Percentiles rank a stretch among this genome's conserved stretches.
These are phyloP conservation scores for Lactarius indigo DNA, from an alignment of 768 basidiomycete genomes.

Conservation along the genomic window DNA sequence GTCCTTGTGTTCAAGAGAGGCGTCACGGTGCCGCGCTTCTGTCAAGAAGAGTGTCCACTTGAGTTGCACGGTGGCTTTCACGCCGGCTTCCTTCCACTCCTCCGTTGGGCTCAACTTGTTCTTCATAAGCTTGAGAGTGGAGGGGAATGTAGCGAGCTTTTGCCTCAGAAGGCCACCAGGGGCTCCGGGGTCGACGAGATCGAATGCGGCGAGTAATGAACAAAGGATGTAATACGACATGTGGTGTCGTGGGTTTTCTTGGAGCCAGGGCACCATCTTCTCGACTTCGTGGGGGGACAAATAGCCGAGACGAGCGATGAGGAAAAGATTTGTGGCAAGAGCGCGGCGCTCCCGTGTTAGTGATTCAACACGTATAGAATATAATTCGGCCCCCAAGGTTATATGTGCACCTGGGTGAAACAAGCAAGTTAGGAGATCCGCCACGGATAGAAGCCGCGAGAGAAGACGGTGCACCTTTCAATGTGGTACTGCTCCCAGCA, in stretches of 20 bases:
- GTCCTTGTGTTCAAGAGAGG: constrained; percentile 55
- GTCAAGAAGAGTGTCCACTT: constrained; percentile 88
- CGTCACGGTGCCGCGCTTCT: constrained; percentile 65
- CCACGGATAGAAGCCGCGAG: neutral
- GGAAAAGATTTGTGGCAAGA: constrained; percentile 59
- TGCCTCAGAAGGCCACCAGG: constrained; percentile 44
- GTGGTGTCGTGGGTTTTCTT: constrained; percentile 58
- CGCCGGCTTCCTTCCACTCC: constrained; percentile 64
- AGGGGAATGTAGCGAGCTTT: constrained; percentile 43
- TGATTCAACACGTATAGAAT: constrained; percentile 66
- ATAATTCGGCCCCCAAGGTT: constrained; percentile 60
- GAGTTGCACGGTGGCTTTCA: constrained; percentile 72
- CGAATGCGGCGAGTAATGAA: constrained; percentile 60
- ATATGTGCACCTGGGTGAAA: constrained; percentile 38
- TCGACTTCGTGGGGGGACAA: constrained; percentile 59
- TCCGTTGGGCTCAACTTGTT: constrained; percentile 48
- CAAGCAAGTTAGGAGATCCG: neutral
- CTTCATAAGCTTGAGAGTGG: constrained; percentile 55
- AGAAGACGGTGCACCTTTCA: constrained; percentile 45
- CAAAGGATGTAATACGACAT: constrained; percentile 69
- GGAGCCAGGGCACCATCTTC: constrained; percentile 67
- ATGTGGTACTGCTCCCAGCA: constrained; percentile 58
- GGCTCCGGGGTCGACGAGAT: constrained; percentile 56
- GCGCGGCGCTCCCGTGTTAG: constrained; percentile 70
- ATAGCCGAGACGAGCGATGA: constrained; percentile 60